These are phyloP conservation scores for Homolaphlyctis polyrhiza DNA, from an alignment of 371 early-diverging fungal species.

Conservation along the genomic window DNA sequence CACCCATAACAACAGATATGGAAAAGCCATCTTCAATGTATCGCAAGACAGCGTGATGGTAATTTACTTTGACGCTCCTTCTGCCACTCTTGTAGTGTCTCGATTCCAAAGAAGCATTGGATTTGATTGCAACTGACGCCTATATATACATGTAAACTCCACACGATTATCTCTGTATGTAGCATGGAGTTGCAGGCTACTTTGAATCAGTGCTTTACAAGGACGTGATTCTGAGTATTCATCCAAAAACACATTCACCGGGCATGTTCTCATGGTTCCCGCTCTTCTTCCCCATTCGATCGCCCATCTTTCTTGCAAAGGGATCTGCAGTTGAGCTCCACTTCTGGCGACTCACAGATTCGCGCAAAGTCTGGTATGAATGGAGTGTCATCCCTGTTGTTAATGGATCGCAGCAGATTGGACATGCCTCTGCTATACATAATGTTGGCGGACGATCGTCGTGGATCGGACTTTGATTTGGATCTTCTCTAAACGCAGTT, in stretches of 20 bases:
- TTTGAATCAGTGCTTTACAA: constrained; percentile 87
- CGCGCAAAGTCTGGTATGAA: constrained; percentile 90
- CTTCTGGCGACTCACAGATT: constrained; percentile 77
- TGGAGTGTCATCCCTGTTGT: constrained; percentile 54
- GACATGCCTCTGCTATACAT: constrained; percentile 28
- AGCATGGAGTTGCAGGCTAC: constrained; percentile 92
- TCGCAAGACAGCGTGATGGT: constrained; percentile 53
- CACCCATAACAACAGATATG: constrained; percentile 63
- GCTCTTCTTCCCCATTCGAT: constrained; percentile 83
- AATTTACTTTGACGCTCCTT: not conserved
- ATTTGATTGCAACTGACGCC: not conserved
- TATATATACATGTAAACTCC: not conserved
- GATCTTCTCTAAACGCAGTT: too few species aligned
- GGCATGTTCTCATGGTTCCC: constrained; percentile 98
- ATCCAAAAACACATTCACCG: constrained; percentile 78
- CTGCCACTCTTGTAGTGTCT: not conserved
- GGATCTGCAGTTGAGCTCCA: constrained; percentile 59
- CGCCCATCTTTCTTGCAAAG: constrained; percentile 62
- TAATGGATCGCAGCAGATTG: constrained; percentile 33
- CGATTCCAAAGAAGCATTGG: too few species aligned
- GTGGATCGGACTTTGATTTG: constrained; percentile 40
- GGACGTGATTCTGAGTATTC: constrained; percentile 76
- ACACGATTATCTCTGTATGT: not conserved
- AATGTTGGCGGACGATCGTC: constrained; percentile 33
- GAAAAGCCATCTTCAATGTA: constrained; percentile 49